phyloP scores from a whole-genome alignment of 306 rosid species.

The Comarum palustre region DNA sequence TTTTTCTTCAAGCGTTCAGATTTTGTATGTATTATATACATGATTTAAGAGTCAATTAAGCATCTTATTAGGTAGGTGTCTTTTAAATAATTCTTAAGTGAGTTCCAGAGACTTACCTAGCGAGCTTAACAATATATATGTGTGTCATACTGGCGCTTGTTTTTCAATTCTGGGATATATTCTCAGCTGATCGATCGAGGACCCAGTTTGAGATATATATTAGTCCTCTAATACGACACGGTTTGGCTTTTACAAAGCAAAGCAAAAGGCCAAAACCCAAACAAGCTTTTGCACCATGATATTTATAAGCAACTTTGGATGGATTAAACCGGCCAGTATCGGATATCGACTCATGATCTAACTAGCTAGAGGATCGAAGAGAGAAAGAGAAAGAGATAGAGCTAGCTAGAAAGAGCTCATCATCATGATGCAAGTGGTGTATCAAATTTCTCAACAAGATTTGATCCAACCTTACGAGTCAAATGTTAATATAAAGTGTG shows the following conservation, averaged over 20 bases:
- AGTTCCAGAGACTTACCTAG: background rate
- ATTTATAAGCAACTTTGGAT: background rate
- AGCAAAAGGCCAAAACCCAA: conserved; percentile 4
- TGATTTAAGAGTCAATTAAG: background rate
- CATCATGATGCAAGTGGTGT: conserved; percentile 13
- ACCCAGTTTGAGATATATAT: conserved; percentile 25
- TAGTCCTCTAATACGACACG: conserved; percentile 54
- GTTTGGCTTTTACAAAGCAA: conserved; percentile 53
- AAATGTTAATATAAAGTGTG: background rate
- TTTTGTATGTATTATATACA: background rate
- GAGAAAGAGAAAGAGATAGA: conserved; percentile 8
- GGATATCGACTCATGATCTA: background rate
- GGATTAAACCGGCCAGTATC: background rate
- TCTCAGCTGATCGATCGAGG: conserved; percentile 3
- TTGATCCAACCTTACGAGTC: background rate
- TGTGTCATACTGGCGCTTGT: no score
- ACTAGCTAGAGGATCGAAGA: background rate
- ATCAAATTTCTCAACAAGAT: background rate
- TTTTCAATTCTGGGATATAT: conserved; percentile 25
- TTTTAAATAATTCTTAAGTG: background rate
- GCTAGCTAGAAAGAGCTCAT: background rate
- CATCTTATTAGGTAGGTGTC: no score
- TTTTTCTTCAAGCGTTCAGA: conserved; percentile 13
- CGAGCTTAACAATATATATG: no score
- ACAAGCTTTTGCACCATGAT: background rate